phyloP scores from a whole-genome alignment of 2,329 filamentous ascomycete species.

The Calonectria naviculata region DNA sequence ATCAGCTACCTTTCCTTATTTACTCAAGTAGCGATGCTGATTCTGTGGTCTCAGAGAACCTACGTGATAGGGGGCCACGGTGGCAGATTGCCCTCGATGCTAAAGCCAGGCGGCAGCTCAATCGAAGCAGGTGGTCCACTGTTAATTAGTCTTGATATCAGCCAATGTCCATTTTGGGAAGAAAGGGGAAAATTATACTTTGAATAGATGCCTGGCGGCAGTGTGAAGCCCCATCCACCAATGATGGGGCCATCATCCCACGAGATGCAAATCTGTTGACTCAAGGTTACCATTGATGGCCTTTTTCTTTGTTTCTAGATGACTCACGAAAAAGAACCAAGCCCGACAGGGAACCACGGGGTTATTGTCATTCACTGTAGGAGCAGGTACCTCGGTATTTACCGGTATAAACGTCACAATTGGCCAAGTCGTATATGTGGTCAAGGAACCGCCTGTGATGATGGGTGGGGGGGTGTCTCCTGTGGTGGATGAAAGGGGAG shows the following conservation, averaged over 20 bases:
- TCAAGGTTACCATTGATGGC: constrained; percentile 1
- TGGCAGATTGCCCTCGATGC: constrained; percentile 19
- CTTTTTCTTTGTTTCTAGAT: not conserved
- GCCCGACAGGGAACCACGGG: constrained; percentile 12
- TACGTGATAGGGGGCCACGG: constrained; percentile 26
- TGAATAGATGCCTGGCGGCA: constrained; percentile 22
- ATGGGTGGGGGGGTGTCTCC: not conserved
- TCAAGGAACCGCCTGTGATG: constrained; percentile 9
- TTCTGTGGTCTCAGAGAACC: too few relatives aligned
- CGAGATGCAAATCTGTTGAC: constrained; percentile 12
- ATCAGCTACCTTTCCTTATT: not conserved
- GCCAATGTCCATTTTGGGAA: not conserved
- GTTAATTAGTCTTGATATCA: not conserved
- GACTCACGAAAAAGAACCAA: constrained; percentile 26
- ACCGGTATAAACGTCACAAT: constrained; percentile 16
- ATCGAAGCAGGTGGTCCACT: constrained; percentile 17
- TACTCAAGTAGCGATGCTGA: too few relatives aligned
- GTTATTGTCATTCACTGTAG: not conserved
- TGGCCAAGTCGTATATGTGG: constrained; percentile 21
- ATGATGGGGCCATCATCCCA: constrained; percentile 14
- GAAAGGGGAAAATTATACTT: not conserved
- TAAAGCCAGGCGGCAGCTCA: constrained; percentile 12
- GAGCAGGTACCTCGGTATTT: not conserved
- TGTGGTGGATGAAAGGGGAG: not conserved
- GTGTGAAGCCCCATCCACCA: constrained; percentile 7